Evolutionary conservation across 352 stramenopile genomes (phyloP), one percentile per base, ranked within the genome.

Genomic region (Pythium scleroteichum): DNA sequence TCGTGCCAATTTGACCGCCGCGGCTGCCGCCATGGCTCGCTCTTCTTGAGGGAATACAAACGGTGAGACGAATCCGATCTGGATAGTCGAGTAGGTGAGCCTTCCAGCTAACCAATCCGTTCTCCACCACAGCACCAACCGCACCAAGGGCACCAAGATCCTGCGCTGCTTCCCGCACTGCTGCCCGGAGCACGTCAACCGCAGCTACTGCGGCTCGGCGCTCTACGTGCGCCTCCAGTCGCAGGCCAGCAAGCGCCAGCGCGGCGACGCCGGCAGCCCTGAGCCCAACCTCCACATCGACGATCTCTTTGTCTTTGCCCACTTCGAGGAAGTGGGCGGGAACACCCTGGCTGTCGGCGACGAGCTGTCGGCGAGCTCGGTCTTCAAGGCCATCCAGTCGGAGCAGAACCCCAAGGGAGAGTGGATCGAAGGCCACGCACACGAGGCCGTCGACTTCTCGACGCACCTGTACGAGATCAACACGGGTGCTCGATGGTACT

Each of bases 131-230:
- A 81, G 75, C 12, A 81, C 68, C 3, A 84, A 84, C 60, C 75
- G 75, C 27, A 81, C 72, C 26, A 81, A 81, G 29, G 69, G 73
- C 46, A 77, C 69, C 50, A 84, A 84, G 78, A 89, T 89, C 69
- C 41, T 89, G 52, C 76, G 79, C 32, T 90, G 78, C 67, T 90
- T 90, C 56, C 78, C 81, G 19, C 78, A 90, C 55, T 90, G 81
- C 64, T 90, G 78, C 33, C 80, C 81, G 0, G 56, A 78, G 45
- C 81, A 90, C 48, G 55, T 90, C 45, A 76, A 82, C 40, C 75
- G 78, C 26, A 90, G 81, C 64, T 90, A 90, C 63, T 90, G 81
- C 59, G 81, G 81, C 23, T 69, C 81, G 29, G 61, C 76, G 3
- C 58, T 90, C 35, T 66, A 75, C 38, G 71, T 87, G 20, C 61